Percentiles rank a stretch among this genome's conserved stretches.
Conservation (phyloP, 1,284 basidiomycete species). For the Malassezia obtusa region DNA sequence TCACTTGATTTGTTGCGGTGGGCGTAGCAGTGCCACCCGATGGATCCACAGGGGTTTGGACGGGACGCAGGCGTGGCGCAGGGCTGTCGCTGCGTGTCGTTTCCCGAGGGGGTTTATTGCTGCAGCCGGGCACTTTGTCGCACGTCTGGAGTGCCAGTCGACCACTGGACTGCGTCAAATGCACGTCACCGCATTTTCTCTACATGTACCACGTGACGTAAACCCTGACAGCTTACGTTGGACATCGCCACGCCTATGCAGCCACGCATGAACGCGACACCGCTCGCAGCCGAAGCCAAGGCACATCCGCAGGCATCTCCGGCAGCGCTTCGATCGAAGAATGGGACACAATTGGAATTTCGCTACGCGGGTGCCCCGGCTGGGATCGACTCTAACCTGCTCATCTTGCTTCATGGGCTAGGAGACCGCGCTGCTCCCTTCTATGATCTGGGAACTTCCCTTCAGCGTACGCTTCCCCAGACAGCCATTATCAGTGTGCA, state of each 20-base stretch:
- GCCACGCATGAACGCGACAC: background rate
- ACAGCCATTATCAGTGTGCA: constrained; percentile 71
- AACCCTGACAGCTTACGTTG: background rate
- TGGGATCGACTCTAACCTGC: constrained; percentile 73
- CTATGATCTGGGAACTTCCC: constrained; percentile 59
- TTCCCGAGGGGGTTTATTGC: background rate
- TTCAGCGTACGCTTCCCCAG: constrained; percentile 64
- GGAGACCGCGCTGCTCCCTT: constrained; percentile 75
- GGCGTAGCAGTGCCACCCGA: background rate
- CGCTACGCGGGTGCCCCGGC: constrained; percentile 61
- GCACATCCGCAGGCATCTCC: background rate
- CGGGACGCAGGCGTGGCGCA: background rate
- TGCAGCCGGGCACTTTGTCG: constrained; percentile 1
- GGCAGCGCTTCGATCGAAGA: background rate
- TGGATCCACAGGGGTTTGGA: background rate
- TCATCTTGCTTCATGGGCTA: constrained; percentile 76
- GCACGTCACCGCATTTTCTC: background rate
- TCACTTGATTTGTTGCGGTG: constrained; percentile 1
- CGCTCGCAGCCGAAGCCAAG: background rate
- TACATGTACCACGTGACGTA: background rate
- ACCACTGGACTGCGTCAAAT: background rate
- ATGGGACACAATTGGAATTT: background rate
- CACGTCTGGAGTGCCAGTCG: background rate
- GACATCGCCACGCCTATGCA: background rate
- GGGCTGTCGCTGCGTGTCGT: background rate